Evolutionary conservation across 108 stramenopile species (phyloP).

Genomic region (Fistulifera pelliculosa): DNA sequence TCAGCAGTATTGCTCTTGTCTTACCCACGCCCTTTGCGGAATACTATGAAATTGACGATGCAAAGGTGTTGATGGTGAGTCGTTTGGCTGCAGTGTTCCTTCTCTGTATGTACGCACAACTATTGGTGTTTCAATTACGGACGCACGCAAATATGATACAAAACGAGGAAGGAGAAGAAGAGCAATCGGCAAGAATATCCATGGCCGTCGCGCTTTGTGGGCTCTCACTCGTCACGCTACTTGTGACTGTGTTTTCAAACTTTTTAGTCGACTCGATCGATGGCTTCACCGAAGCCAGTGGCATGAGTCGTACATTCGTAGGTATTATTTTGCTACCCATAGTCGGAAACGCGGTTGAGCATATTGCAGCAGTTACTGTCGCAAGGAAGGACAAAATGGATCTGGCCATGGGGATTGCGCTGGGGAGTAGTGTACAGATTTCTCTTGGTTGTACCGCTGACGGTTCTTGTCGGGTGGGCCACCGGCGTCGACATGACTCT

Average conservation of each 20-base stretch:
- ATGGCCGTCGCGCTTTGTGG: slow-evolving; percentile 65
- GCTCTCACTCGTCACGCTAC: slow-evolving; percentile 49
- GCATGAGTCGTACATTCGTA: slow-evolving; percentile 80
- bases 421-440: slow-evolving; percentile 83
- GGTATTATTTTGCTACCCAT: slow-evolving; percentile 87
- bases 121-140: slow-evolving; percentile 88
- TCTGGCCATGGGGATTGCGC: slow-evolving; percentile 84
- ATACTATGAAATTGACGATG: slow-evolving; percentile 54
- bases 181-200: slow-evolving; percentile 39
- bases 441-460: slow-evolving; percentile 86
- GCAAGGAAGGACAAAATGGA: slow-evolving; percentile 94
- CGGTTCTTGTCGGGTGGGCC: slow-evolving; percentile 78
- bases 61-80: slow-evolving; percentile 61
- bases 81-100: slow-evolving; percentile 78
- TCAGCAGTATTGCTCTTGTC: slow-evolving; percentile 76
- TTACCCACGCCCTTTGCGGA: slow-evolving; percentile 78
- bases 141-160: slow-evolving; percentile 86
- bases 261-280: slow-evolving; percentile 77
- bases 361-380: slow-evolving; percentile 85
- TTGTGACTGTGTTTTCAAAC: slow-evolving; percentile 80
- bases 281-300: slow-evolving; percentile 64
- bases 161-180: slow-evolving; percentile 35
- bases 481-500: slow-evolving; percentile 81
- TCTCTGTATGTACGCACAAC: slow-evolving; percentile 83
- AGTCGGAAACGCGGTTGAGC: slow-evolving; percentile 92